Percentiles rank a stretch among this genome's conserved stretches.
phyloP scores from a whole-genome alignment of 2,329 filamentous ascomycete species.

The Epichloe aotearoae region DNA sequence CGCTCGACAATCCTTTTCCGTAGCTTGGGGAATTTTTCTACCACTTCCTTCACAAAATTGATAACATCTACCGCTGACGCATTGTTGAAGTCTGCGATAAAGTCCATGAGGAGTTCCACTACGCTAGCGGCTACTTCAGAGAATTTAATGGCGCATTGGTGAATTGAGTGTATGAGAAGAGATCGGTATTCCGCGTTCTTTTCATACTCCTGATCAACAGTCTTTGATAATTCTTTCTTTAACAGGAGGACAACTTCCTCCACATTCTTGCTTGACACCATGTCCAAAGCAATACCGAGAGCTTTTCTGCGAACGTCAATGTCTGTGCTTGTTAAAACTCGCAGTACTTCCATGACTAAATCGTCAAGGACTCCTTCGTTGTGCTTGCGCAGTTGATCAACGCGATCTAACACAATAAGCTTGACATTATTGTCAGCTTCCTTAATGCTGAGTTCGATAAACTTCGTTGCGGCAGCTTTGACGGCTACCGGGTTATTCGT shows the following conservation, averaged over 20 bases:
- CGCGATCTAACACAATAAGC: slow-evolving; percentile 89
- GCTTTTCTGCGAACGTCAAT: slow-evolving; percentile 92
- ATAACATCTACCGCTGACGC: slow-evolving; percentile 95
- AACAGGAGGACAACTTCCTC: slow-evolving; percentile 92
- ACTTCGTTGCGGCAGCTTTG: slow-evolving; percentile 89
- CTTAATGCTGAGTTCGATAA: slow-evolving; percentile 94
- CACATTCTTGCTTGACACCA: slow-evolving; percentile 98
- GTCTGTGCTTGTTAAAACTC: slow-evolving; percentile 88
- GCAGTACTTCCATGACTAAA: slow-evolving; percentile 90
- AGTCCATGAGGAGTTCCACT: slow-evolving; percentile 95
- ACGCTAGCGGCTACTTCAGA: slow-evolving; percentile 96
- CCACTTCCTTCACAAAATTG: slow-evolving; percentile 96
- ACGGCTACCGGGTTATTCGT: slow-evolving; percentile 96
- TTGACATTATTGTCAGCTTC: slow-evolving; percentile 99
- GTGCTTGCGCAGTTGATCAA: slow-evolving; percentile 73
- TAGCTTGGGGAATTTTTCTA: slow-evolving; percentile 87
- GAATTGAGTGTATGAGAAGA: slow-evolving; percentile 90
- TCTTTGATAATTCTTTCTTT: slow-evolving; percentile 97
- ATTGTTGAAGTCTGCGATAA: slow-evolving; percentile 97
- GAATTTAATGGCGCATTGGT: slow-evolving; percentile 98
- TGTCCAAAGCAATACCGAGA: slow-evolving; percentile 78
- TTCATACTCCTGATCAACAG: slow-evolving; percentile 95
- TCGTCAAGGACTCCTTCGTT: slow-evolving; percentile 90
- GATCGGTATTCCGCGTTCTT: slow-evolving; percentile 95
- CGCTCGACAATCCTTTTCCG: slow-evolving; percentile 77